A percentile compares a stretch with the other conserved stretches of the same genome.
Evolutionary conservation across 169 alveolate genomes (phyloP).

Genomic region (Eimeria necatrix): DNA sequence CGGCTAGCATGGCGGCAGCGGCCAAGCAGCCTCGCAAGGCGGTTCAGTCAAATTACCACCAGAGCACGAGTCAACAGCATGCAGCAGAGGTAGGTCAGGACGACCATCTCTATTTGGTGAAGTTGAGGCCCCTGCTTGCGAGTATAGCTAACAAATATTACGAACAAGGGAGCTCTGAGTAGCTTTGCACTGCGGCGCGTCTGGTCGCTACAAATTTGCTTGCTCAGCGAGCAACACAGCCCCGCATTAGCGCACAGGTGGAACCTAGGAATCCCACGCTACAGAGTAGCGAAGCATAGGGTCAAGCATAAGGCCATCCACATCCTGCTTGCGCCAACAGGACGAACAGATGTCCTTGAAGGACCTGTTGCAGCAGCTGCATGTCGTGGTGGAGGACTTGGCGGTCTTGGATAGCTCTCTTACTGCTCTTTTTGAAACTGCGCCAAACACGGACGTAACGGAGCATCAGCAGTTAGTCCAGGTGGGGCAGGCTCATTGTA

Average conservation of each 20-base stretch:
- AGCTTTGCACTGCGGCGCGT: neutral
- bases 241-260: neutral
- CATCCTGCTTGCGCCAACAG: slow-evolving; percentile 22
- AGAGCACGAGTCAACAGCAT: slow-evolving; percentile 25
- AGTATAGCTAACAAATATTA: too few species aligned
- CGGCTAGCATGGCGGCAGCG: slow-evolving; percentile 69
- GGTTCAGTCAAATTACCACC: slow-evolving; percentile 21
- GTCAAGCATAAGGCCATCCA: too few species aligned
- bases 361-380: slow-evolving; percentile 75
- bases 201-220: neutral
- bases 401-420: slow-evolving; percentile 66
- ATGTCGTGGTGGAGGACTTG: slow-evolving; percentile 54
- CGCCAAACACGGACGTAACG: slow-evolving; percentile 76
- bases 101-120: neutral
- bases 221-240: neutral
- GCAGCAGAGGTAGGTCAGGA: slow-evolving; percentile 45
- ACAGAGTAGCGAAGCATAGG: too few species aligned
- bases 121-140: neutral
- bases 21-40: slow-evolving; percentile 61
- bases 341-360: slow-evolving; percentile 67
- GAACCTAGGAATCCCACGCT: too few species aligned
- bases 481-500: neutral
- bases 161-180: neutral
- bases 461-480: slow-evolving; percentile 80
- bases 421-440: slow-evolving; percentile 63